phyloP scores from a whole-genome alignment of 306 rosid genomes.

The Notholithocarpus densiflorus region DNA sequence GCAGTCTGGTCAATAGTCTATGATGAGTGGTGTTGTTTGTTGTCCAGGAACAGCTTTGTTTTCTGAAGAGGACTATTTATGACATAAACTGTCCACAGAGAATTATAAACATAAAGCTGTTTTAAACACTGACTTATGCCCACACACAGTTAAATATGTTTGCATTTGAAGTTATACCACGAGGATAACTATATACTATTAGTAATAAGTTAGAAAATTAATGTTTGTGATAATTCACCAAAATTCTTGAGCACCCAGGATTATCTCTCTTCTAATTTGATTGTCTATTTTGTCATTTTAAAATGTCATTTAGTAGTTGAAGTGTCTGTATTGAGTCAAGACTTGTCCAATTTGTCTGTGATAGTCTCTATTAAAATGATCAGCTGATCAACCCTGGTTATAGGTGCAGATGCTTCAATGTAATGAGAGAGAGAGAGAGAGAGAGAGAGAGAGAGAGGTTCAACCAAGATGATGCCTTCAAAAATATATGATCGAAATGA shows the following conservation, averaged over 20 bases:
- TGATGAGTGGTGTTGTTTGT: conserved; percentile 9
- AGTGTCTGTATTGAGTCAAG: background rate
- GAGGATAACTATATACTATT: background rate
- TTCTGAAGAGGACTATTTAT: conserved; percentile 6
- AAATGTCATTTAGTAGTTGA: background rate
- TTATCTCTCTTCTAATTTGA: background rate
- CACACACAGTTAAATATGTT: background rate
- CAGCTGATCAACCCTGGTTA: background rate
- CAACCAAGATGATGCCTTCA: background rate
- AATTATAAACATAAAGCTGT: background rate
- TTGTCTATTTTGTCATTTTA: background rate
- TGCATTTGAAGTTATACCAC: background rate
- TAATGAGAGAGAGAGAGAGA: background rate
- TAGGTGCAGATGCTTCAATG: background rate
- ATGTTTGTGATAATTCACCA: background rate
- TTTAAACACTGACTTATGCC: background rate
- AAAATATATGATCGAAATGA: background rate
- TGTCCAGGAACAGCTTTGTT: conserved; percentile 7
- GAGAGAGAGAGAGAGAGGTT: background rate
- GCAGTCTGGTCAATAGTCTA: conserved; percentile 8
- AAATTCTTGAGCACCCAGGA: background rate
- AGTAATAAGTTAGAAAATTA: background rate
- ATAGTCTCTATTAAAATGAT: background rate
- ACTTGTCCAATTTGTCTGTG: background rate
- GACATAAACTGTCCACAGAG: background rate